Evolutionary conservation across 169 alveolate species (phyloP).

Genomic region (Amoebophrya sp.): DNA sequence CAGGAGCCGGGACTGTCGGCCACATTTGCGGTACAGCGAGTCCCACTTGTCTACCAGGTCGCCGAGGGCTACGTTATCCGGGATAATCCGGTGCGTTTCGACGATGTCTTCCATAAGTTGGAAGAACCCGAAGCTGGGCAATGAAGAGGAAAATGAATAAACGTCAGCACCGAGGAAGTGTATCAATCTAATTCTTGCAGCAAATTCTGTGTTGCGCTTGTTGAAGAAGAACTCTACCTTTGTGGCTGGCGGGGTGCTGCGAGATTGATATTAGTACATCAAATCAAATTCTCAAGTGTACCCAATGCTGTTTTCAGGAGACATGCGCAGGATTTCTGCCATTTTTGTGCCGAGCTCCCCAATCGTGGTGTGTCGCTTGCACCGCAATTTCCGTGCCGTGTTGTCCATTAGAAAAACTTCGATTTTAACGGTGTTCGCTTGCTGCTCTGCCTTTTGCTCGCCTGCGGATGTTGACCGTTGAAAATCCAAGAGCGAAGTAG

Average conservation of each 20-base stretch:
- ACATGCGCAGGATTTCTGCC: neutral
- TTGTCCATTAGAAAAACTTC: neutral
- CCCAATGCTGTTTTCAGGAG: neutral
- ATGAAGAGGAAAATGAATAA: no score
- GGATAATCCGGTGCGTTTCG: neutral
- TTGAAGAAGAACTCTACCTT: no score
- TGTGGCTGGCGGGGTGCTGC: no score
- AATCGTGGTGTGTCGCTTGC: neutral
- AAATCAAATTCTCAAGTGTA: no score
- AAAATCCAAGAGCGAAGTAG: no score
- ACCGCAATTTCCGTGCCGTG: neutral
- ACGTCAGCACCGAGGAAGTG: no score
- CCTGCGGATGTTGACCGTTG: neutral
- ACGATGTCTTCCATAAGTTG: neutral
- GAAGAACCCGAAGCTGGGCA: neutral
- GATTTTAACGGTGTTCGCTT: neutral
- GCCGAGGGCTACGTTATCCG: neutral
- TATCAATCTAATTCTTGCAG: no score
- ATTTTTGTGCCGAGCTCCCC: neutral
- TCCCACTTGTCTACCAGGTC: neutral
- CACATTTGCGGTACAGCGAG: neutral
- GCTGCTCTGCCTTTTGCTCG: neutral
- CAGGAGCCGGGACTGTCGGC: neutral
- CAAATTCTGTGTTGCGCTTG: no score
- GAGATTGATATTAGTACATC: no score